These are phyloP conservation scores for Ophiostoma piceae DNA, from an alignment of 2,329 filamentous ascomycete species.

Conservation along the genomic window DNA sequence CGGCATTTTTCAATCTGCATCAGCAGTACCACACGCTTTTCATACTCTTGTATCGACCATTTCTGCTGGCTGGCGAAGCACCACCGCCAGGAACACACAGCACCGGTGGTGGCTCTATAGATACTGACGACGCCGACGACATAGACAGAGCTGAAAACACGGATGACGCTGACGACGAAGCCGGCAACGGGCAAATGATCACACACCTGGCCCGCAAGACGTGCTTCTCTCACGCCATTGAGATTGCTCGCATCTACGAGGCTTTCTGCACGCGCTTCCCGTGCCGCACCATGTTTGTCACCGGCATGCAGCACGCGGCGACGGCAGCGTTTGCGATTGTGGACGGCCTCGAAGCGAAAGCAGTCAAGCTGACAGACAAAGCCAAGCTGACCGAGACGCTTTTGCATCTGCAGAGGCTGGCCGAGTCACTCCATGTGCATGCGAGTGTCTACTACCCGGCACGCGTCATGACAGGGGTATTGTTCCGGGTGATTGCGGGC, in stretches of 20 bases:
- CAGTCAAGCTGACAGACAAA: neutral
- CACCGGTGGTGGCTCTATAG: neutral
- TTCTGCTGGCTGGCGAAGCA: neutral
- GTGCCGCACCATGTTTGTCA: slow-evolving; percentile 23
- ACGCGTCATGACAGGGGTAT: neutral
- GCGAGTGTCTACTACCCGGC: neutral
- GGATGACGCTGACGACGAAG: neutral
- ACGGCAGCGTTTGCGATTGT: slow-evolving; percentile 22
- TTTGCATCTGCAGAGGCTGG: neutral
- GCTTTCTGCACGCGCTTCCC: slow-evolving; percentile 20
- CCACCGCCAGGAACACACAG: neutral
- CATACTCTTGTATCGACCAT: neutral
- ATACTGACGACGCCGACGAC: neutral
- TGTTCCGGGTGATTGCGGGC: neutral
- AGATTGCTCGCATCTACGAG: slow-evolving; percentile 23
- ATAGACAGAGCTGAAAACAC: neutral
- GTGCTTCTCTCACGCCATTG: slow-evolving; percentile 22
- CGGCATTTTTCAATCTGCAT: neutral
- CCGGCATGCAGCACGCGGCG: slow-evolving; percentile 25
- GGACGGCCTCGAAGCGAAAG: slow-evolving; percentile 16
- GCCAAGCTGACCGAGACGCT: neutral
- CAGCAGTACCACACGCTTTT: slow-evolving; percentile 1
- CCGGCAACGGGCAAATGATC: neutral
- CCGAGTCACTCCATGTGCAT: neutral
- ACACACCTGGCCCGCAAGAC: slow-evolving; percentile 21